Evolutionary conservation across 2,329 filamentous ascomycete genomes (phyloP).

Genomic region (Sarocladiaceae sp.): DNA sequence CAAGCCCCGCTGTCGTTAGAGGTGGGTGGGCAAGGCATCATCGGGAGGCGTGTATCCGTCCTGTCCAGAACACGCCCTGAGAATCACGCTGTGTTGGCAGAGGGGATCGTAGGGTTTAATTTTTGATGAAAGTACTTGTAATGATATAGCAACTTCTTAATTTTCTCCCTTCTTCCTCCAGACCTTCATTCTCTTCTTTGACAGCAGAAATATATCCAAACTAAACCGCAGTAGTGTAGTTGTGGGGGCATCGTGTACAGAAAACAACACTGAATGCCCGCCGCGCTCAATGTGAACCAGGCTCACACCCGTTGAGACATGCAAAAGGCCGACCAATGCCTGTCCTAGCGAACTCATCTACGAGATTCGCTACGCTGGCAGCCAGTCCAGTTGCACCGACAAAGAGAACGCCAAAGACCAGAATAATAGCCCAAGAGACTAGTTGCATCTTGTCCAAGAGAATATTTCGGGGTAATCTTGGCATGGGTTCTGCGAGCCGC

Average conservation of each 20-base stretch:
- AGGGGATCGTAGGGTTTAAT: slow-evolving; percentile 49
- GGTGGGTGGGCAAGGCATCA: slow-evolving; percentile 42
- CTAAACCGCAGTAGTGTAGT: no score
- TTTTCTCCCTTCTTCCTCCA: neutral
- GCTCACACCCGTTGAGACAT: neutral
- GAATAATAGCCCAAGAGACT: neutral
- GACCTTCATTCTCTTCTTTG: neutral
- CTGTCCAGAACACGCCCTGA: slow-evolving; percentile 19
- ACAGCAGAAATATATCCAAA: no score
- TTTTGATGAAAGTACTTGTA: slow-evolving; percentile 14
- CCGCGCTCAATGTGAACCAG: neutral
- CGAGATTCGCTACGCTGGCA: neutral
- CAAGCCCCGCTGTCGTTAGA: slow-evolving; percentile 35
- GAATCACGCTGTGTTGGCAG: slow-evolving; percentile 31
- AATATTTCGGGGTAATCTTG: neutral
- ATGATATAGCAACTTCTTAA: neutral
- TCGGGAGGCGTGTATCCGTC: slow-evolving; percentile 43
- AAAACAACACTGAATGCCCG: no score
- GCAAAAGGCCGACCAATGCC: neutral
- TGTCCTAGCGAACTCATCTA: neutral
- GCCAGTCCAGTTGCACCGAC: neutral
- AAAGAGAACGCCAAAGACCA: neutral
- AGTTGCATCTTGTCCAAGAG: neutral
- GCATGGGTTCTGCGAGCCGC: neutral
- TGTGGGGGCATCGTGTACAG: neutral